phyloP scores from a whole-genome alignment of 2,329 filamentous ascomycete species.

The Fusarium beomiforme region DNA sequence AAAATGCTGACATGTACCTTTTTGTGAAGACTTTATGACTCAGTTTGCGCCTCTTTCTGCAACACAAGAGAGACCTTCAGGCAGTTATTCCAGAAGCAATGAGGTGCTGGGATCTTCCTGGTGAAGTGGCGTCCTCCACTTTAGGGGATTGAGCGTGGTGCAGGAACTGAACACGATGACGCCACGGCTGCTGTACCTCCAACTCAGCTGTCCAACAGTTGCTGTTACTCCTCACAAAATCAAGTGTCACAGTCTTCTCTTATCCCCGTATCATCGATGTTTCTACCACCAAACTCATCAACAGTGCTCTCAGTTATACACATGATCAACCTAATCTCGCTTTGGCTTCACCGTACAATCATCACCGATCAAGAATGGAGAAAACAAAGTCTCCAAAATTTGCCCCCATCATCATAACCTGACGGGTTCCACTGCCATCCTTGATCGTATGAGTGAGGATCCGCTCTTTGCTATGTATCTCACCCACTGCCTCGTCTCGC shows the following conservation, averaged over 20 bases:
- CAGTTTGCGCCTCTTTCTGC: not conserved
- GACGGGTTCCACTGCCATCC: constrained; percentile 19
- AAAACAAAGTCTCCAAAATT: not conserved
- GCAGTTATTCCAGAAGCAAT: constrained; percentile 20
- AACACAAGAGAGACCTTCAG: not conserved
- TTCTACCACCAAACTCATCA: not conserved
- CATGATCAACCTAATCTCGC: not conserved
- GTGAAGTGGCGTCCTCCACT: not conserved
- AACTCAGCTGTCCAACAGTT: not conserved
- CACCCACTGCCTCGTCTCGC: constrained; percentile 2
- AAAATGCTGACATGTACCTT: not conserved
- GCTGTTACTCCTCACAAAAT: not conserved
- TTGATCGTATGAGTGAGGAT: constrained; percentile 29
- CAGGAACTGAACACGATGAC: constrained; percentile 22
- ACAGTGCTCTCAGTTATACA: not conserved
- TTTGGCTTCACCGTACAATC: not conserved
- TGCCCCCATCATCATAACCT: constrained; percentile 26
- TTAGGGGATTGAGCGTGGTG: constrained; percentile 6
- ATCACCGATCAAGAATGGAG: not conserved
- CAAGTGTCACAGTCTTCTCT: not conserved
- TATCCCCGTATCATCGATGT: not conserved
- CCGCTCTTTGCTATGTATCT: not conserved
- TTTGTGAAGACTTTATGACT: not conserved
- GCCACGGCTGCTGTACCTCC: constrained; percentile 1
- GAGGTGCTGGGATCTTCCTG: not conserved